Evolutionary conservation across 2,329 filamentous ascomycete species (phyloP).

Genomic region (Neonectria hederae): DNA sequence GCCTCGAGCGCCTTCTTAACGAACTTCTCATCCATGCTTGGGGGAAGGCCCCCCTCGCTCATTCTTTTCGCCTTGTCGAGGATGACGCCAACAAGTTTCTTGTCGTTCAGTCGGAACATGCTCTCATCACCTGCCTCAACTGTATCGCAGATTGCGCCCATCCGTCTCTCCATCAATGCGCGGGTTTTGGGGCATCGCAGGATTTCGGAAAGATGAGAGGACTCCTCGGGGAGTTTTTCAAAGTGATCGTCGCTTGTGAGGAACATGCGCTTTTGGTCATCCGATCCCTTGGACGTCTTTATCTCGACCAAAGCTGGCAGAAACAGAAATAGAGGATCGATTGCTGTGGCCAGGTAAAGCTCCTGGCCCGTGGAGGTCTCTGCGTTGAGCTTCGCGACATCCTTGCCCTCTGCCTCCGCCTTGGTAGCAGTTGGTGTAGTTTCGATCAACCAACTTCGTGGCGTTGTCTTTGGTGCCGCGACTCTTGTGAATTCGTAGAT

Average conservation of each 20-base stretch:
- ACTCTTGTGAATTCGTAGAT: slow-evolving; percentile 73
- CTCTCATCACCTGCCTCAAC: slow-evolving; percentile 84
- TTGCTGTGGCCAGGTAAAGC: slow-evolving; percentile 82
- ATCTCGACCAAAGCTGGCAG: slow-evolving; percentile 73
- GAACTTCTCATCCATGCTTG: slow-evolving; percentile 86
- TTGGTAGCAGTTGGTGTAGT: slow-evolving; percentile 27
- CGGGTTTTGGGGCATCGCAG: slow-evolving; percentile 59
- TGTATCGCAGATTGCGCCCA: slow-evolving; percentile 79
- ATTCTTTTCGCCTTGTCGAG: slow-evolving; percentile 77
- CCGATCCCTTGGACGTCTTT: slow-evolving; percentile 51
- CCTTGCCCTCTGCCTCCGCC: slow-evolving; percentile 29
- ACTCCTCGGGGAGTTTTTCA: slow-evolving; percentile 65
- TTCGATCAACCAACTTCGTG: slow-evolving; percentile 71
- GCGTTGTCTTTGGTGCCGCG: slow-evolving; percentile 60
- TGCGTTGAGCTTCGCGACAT: slow-evolving; percentile 30
- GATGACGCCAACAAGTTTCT: slow-evolving; percentile 73
- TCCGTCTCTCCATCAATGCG: slow-evolving; percentile 68
- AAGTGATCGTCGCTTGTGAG: slow-evolving; percentile 77
- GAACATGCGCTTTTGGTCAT: slow-evolving; percentile 69
- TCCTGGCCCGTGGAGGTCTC: slow-evolving; percentile 72
- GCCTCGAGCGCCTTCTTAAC: slow-evolving; percentile 79
- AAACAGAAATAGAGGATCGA: slow-evolving; percentile 87
- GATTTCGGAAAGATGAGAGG: slow-evolving; percentile 68
- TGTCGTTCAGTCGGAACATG: slow-evolving; percentile 82
- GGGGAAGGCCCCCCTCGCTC: slow-evolving; percentile 71